phyloP scores from a whole-genome alignment of 306 rosid species.

The Ceratonia siliqua region DNA sequence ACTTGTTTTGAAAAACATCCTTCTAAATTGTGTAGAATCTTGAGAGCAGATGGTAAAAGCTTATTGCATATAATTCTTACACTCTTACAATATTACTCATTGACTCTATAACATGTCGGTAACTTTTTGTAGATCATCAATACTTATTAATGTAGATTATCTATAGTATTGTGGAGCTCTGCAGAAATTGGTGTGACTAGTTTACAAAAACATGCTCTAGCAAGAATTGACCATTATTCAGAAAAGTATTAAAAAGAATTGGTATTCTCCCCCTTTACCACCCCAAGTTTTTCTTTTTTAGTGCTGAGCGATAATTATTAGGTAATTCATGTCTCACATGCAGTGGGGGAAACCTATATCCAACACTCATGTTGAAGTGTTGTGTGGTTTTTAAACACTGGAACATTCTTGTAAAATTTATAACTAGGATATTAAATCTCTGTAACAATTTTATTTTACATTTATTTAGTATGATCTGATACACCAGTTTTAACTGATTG shows the following conservation, averaged over 20 bases:
- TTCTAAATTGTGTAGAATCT: background rate
- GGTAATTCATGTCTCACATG: background rate
- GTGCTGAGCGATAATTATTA: background rate
- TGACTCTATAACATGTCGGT: background rate
- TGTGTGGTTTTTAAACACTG: background rate
- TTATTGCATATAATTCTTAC: background rate
- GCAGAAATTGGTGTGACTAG: background rate
- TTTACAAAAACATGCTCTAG: background rate
- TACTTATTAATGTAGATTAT: background rate
- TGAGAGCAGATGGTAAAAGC: background rate
- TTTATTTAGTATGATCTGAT: background rate
- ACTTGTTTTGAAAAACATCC: background rate
- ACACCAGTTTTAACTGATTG: constrained; percentile 35
- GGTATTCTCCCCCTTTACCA: background rate
- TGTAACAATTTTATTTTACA: background rate
- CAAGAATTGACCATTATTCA: background rate
- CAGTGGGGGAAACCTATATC: background rate
- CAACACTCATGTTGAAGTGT: background rate
- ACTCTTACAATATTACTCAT: background rate
- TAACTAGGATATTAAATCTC: background rate
- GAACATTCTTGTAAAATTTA: background rate
- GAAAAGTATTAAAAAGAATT: background rate
- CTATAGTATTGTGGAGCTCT: background rate
- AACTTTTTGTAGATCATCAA: background rate
- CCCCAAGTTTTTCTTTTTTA: background rate